A percentile compares a stretch with the other conserved stretches of the same genome.
Conservation (phyloP, 2,329 filamentous ascomycete species). For the Malbranchea zuffiana region DNA sequence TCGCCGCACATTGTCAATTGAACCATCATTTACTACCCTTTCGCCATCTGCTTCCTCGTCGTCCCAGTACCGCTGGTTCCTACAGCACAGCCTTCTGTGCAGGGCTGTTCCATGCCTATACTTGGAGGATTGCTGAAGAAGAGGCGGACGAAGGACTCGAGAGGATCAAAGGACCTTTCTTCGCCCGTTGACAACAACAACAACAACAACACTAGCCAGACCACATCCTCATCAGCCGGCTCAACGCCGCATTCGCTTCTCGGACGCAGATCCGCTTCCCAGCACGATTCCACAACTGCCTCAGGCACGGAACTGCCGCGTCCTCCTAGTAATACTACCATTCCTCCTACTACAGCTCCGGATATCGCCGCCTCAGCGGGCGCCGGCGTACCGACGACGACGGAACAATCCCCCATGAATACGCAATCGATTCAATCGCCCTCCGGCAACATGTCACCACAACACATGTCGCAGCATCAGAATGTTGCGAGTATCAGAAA, state of each 20-base stretch:
- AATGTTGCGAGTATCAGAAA: constrained; percentile 74
- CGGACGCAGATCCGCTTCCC: no score
- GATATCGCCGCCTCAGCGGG: constrained; percentile 20
- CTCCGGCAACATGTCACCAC: constrained; percentile 24
- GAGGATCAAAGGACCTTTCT: constrained; percentile 44
- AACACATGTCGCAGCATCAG: constrained; percentile 33
- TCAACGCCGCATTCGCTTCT: no score
- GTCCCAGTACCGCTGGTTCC: no score
- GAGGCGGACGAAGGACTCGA: constrained; percentile 90
- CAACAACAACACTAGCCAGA: no score
- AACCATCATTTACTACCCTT: no score
- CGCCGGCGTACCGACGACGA: constrained; percentile 15
- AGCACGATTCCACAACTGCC: constrained; percentile 57
- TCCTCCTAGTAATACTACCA: no score
- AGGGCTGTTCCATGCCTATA: constrained; percentile 60
- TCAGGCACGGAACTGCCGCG: no score
- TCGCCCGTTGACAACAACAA: no score
- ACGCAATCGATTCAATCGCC: constrained; percentile 3
- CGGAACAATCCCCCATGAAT: constrained; percentile 16
- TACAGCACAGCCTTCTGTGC: constrained; percentile 5
- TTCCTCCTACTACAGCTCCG: constrained; percentile 26
- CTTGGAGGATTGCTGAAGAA: constrained; percentile 89
- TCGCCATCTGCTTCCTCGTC: no score
- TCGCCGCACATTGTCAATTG: no score
- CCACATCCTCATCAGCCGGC: no score